Conservation (phyloP, 1,284 basidiomycete species). For the Microbotryum saponariae region DNA sequence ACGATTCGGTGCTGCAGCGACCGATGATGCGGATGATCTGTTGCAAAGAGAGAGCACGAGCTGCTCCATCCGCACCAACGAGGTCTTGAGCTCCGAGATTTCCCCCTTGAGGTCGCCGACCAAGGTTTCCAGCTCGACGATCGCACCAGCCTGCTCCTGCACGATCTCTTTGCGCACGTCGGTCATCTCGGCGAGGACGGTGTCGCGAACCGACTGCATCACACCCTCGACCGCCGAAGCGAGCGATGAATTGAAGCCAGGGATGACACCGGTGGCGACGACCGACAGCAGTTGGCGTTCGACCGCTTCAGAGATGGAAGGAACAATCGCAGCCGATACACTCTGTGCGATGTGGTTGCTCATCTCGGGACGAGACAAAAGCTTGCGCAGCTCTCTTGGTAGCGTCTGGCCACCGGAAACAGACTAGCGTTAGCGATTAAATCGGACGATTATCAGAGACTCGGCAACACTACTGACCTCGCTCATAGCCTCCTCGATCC, state of each 20-base stretch:
- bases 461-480: slow-evolving; percentile 49
- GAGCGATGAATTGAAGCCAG: slow-evolving; percentile 61
- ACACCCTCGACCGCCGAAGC: slow-evolving; percentile 66
- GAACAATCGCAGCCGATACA: slow-evolving; percentile 5
- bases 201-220: slow-evolving; percentile 55
- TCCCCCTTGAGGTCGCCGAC: slow-evolving; percentile 19
- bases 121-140: slow-evolving; percentile 24
- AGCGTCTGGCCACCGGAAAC: slow-evolving; percentile 49
- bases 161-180: slow-evolving; percentile 33
- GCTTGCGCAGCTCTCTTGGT: slow-evolving; percentile 64
- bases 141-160: slow-evolving; percentile 25
- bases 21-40: not conserved
- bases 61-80: slow-evolving; percentile 22
- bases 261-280: slow-evolving; percentile 60
- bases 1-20: not conserved
- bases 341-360: slow-evolving; percentile 56
- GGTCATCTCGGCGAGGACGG: slow-evolving; percentile 49
- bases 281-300: slow-evolving; percentile 55
- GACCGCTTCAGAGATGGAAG: not conserved
- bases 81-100: slow-evolving; percentile 17
- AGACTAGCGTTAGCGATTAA: too few species aligned
- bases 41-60: slow-evolving; percentile 3
- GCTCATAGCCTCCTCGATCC: slow-evolving; percentile 60
- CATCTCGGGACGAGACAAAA: slow-evolving; percentile 65
- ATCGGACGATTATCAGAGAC: not conserved